phyloP scores from a whole-genome alignment of 306 rosid genomes.

The Myrica gale region DNA sequence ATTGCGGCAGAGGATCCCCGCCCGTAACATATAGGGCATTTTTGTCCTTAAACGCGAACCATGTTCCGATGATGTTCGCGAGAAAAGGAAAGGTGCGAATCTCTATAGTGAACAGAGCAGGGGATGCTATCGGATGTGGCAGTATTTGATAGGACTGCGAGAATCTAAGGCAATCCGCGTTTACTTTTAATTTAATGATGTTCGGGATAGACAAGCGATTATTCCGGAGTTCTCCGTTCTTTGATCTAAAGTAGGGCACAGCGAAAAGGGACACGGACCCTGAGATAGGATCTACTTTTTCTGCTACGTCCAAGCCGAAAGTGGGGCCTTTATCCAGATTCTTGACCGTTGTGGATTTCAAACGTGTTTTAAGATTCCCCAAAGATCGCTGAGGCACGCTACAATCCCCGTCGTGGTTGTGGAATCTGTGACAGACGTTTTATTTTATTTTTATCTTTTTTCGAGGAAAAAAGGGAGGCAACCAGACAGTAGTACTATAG shows the following conservation, averaged over 20 bases:
- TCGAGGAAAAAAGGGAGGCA: not conserved
- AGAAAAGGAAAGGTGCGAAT: not conserved
- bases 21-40: not conserved
- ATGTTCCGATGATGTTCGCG: not conserved
- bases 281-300: constrained; percentile 17
- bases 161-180: not conserved
- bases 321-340: constrained; percentile 8
- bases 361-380: constrained; percentile 16
- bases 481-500: no score
- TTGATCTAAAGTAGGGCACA: not conserved
- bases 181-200: not conserved
- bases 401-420: not conserved
- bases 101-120: not conserved
- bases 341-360: constrained; percentile 29
- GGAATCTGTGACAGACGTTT: not conserved
- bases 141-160: not conserved
- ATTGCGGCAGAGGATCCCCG: not conserved
- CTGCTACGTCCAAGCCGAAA: not conserved
- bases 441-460: not conserved
- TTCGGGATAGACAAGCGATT: constrained; percentile 13
- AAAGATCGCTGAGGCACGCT: not conserved
- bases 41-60: not conserved
- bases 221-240: constrained; percentile 4
- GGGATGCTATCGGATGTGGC: constrained; percentile 16
- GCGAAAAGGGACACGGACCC: not conserved